phyloP scores from a whole-genome alignment of 495 filamentous ascomycete species.

The Wilcoxina mikolae region DNA sequence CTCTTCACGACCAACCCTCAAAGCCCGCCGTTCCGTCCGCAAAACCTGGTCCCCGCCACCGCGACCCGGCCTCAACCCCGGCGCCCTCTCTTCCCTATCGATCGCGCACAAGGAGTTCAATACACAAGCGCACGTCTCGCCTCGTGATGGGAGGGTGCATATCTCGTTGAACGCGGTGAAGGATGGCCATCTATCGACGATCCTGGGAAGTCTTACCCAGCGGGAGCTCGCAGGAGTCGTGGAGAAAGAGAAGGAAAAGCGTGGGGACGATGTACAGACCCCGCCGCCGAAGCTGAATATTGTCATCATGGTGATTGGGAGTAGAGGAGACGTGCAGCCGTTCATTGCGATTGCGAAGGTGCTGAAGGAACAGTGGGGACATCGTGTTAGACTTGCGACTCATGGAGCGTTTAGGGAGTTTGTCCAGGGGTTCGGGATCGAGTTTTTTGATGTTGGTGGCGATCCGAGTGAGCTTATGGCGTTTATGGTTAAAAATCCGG shows the following conservation, averaged over 20 bases:
- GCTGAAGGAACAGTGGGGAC: conserved; percentile 51
- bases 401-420: conserved; percentile 54
- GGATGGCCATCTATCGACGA: conserved; percentile 29
- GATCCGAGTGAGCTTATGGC: conserved; percentile 64
- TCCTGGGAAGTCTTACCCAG: conserved; percentile 18
- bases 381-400: conserved; percentile 54
- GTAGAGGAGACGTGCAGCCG: conserved; percentile 61
- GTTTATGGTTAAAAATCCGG: conserved; percentile 67
- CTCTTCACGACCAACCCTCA: background rate
- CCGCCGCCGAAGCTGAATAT: conserved; percentile 47
- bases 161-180: conserved; percentile 55
- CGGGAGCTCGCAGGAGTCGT: conserved; percentile 9
- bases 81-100: conserved; percentile 29
- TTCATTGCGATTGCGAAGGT: conserved; percentile 58
- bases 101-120: conserved; percentile 50
- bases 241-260: background rate
- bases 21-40: background rate
- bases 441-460: conserved; percentile 60
- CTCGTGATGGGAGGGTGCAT: conserved; percentile 51
- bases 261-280: background rate
- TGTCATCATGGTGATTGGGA: conserved; percentile 67
- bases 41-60: background rate
- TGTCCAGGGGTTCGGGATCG: conserved; percentile 34
- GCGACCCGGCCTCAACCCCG: conserved; percentile 3
- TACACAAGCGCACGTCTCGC: conserved; percentile 50